Evolutionary conservation across 2,329 filamentous ascomycete species (phyloP).

Genomic region (Botrytis tulipae): DNA sequence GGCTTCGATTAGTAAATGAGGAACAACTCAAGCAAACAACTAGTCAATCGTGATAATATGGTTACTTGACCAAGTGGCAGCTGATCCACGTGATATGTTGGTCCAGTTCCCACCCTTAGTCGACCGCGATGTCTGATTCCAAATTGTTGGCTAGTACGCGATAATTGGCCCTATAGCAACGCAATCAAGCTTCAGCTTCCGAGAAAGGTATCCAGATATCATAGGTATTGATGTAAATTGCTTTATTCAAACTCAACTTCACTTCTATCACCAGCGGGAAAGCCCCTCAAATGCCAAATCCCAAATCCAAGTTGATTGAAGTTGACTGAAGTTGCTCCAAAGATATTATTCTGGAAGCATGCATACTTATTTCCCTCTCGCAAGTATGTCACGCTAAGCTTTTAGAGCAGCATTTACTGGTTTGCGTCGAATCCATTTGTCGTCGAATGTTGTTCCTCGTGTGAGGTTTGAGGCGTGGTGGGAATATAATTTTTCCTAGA

Average conservation of each 20-base stretch:
- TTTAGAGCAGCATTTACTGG: background rate
- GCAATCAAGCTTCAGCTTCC: rapidly evolving
- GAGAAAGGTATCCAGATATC: background rate
- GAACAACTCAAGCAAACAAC: background rate
- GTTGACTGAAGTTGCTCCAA: background rate
- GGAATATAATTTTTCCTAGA: background rate
- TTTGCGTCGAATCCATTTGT: background rate
- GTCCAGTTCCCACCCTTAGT: background rate
- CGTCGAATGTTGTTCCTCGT: background rate
- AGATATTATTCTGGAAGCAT: too few relatives aligned
- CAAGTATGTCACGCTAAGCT: too few relatives aligned
- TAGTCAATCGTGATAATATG: background rate
- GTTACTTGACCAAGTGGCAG: background rate
- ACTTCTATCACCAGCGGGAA: background rate
- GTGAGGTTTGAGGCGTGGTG: background rate
- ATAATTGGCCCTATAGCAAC: background rate
- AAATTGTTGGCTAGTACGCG: too few relatives aligned
- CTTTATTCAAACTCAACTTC: background rate
- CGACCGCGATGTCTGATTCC: background rate
- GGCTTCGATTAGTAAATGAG: too few relatives aligned
- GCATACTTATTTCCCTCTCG: background rate
- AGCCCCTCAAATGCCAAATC: background rate
- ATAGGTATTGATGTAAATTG: background rate
- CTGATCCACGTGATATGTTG: background rate
- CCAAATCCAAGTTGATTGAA: background rate